phyloP scores from a whole-genome alignment of 2,329 filamentous ascomycete species.

The Microascus cirrosus region DNA sequence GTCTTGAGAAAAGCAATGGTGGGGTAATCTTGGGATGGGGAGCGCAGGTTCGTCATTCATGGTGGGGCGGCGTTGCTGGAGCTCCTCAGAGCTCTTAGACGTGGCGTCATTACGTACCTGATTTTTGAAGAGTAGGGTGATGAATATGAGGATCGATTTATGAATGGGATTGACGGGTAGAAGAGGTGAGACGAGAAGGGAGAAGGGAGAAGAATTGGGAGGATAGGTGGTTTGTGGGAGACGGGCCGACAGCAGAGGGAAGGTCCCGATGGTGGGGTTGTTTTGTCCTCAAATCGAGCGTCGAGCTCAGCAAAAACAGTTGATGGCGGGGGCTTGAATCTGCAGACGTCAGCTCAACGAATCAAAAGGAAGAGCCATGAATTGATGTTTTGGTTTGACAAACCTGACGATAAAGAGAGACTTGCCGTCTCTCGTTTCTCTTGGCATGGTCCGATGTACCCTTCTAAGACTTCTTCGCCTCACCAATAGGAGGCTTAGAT shows the following conservation, averaged over 20 bases:
- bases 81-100: neutral
- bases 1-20: neutral
- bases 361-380: neutral
- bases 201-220: neutral
- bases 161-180: neutral
- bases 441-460: neutral
- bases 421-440: neutral
- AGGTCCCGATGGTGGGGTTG: constrained; percentile 3
- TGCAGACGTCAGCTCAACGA: neutral
- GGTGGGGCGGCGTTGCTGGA: neutral
- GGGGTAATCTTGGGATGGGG: neutral
- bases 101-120: neutral
- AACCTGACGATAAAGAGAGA: neutral
- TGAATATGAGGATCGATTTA: neutral
- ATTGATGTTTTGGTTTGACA: neutral
- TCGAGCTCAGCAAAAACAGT: neutral
- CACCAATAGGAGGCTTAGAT: neutral
- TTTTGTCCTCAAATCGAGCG: constrained; percentile 1
- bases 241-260: neutral
- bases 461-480: neutral
- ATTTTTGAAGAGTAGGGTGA: neutral
- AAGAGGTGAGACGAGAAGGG: constrained; percentile 6
- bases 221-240: neutral
- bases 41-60: neutral
- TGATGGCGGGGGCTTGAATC: neutral